Evolutionary conservation across 2,329 filamentous ascomycete genomes (phyloP), one percentile per base, ranked within the genome.

Genomic region (Peltaster fructicola): DNA sequence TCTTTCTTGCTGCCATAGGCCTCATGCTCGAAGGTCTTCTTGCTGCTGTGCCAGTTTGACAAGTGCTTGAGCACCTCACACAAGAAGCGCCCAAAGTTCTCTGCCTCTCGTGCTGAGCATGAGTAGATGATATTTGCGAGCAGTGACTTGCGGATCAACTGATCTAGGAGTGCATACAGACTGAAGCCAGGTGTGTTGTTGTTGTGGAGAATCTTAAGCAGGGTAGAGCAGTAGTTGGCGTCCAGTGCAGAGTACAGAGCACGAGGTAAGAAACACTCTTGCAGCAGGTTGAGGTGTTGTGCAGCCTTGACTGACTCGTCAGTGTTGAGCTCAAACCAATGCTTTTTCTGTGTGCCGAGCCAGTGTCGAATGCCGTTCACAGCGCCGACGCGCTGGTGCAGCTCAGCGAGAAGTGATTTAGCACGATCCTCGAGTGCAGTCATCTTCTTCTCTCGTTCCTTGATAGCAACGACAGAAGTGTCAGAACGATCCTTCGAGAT

Each of bases 241-340:
- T 98, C 88, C 24, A 77, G 65, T 2, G 81, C 70, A 1, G 84
- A 92, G 15, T 92, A 59, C 14, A 88, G 63, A 10, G 90, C 62
- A 20, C 88, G 74, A 7, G 88, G 88, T n/a, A 95, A 53, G 37
- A 98, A 72, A 46, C 88, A 98, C 40, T 90, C 74, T 50, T 95
- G 82, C 7, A 98, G 64, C 10, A 98, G 55, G 3, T 68, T 64
- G 39, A 82, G 70, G 25, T 85, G 78, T 4, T 90, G 61, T 6
- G 43, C 59, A 30, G 76, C 71, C 18, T 31, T 67, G 64, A 31
- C 36, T 13, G 30, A 25, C 15, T 31, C 30, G 20, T 33, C 31
- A 6, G 47, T 38, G 35, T 70, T 62, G 7, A 66, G 63, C 4
- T 65, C 56, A 46, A 95, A 93, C 71, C 84, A 93, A 27, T 63